These are phyloP conservation scores for Avena atlantica DNA, from an alignment of 176 grass and related monocot species.

Conservation along the genomic window DNA sequence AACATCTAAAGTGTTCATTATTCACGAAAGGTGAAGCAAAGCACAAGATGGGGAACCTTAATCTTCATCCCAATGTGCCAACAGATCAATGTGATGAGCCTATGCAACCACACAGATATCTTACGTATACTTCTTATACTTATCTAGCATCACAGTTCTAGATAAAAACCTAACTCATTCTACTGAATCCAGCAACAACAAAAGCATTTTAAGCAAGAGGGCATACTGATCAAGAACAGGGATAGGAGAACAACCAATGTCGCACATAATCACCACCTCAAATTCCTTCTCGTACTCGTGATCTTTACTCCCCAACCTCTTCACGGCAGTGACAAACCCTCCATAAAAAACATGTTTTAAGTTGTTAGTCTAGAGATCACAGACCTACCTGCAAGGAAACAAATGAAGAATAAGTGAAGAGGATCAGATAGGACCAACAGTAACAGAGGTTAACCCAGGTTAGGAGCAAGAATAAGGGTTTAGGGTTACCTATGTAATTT, in stretches of 20 bases:
- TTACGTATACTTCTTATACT: slow-evolving; percentile 17
- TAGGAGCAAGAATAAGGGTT: too few relatives aligned
- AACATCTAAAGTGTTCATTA: not conserved
- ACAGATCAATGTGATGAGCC: slow-evolving; percentile 85
- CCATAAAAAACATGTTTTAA: too few relatives aligned
- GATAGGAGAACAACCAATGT: not conserved
- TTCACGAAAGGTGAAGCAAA: slow-evolving; percentile 25
- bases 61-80: slow-evolving; percentile 98
- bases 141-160: not conserved
- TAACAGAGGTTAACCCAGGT: too few relatives aligned
- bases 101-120: slow-evolving; percentile 40
- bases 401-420: too few relatives aligned
- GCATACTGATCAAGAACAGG: not conserved
- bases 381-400: too few relatives aligned
- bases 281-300: slow-evolving; percentile 77
- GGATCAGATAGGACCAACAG: too few relatives aligned
- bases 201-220: slow-evolving; percentile 26
- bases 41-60: slow-evolving; percentile 60
- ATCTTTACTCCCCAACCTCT: slow-evolving; percentile 56
- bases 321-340: slow-evolving; percentile 35
- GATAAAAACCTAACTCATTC: slow-evolving; percentile 58
- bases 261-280: slow-evolving; percentile 56
- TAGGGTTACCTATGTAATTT: too few relatives aligned
- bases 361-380: too few relatives aligned
- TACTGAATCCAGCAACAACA: slow-evolving; percentile 47